A percentile compares a stretch with the other conserved stretches of the same genome.
These are phyloP conservation scores for Neoarthrinium moseri DNA, from an alignment of 2,329 filamentous ascomycete genomes.

Conservation along the genomic window DNA sequence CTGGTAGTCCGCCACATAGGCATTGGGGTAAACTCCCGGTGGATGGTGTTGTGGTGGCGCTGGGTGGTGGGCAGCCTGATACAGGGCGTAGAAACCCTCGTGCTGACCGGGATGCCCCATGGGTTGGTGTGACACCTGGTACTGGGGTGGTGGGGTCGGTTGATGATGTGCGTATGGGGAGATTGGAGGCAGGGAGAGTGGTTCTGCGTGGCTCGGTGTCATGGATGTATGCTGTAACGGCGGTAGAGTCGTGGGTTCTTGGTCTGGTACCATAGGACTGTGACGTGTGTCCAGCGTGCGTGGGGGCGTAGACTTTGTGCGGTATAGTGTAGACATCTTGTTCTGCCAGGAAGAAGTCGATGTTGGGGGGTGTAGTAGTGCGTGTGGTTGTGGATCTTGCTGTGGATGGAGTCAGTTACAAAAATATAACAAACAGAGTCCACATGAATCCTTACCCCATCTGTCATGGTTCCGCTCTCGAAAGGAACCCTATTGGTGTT, in stretches of 20 bases:
- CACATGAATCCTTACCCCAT: constrained; percentile 35
- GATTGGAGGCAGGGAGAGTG: constrained; percentile 10
- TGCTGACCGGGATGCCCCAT: background rate
- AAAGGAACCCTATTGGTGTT: constrained; percentile 35
- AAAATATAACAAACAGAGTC: background rate
- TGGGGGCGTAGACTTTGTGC: constrained; percentile 1
- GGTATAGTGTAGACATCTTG: constrained; percentile 10
- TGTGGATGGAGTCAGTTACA: background rate
- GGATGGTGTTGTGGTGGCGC: background rate
- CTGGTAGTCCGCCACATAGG: constrained; percentile 7
- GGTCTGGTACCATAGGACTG: background rate
- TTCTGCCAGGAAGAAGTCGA: constrained; percentile 9
- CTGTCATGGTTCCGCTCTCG: constrained; percentile 48
- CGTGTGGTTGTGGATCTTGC: constrained; percentile 10
- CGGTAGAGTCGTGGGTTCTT: constrained; percentile 1
- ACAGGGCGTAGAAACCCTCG: constrained; percentile 7
- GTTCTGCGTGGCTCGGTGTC: constrained; percentile 2
- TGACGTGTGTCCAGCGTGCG: constrained; percentile 1
- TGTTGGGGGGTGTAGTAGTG: constrained; percentile 10
- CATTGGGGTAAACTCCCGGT: background rate
- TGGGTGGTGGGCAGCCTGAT: constrained; percentile 8
- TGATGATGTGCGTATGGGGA: constrained; percentile 1
- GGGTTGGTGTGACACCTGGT: background rate
- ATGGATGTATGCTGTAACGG: constrained; percentile 8
- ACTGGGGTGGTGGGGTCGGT: background rate